A percentile compares a stretch with the other conserved stretches of the same genome.
phyloP scores from a whole-genome alignment of 768 basidiomycete species.

The Rhizopogon vinicolor region DNA sequence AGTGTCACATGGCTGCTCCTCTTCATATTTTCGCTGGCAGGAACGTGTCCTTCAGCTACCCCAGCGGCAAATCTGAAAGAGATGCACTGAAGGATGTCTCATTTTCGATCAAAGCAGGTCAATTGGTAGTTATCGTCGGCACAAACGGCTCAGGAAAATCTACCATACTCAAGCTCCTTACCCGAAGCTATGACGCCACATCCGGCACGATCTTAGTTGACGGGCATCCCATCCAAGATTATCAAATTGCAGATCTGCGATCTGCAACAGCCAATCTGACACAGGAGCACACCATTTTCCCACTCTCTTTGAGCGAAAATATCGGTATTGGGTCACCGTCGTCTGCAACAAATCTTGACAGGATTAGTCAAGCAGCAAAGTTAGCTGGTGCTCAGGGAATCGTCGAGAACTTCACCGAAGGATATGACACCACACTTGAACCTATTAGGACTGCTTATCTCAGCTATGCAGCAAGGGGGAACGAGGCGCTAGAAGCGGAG shows the following conservation, averaged over 20 bases:
- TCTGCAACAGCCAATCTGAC: constrained; percentile 36
- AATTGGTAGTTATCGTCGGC: constrained; percentile 31
- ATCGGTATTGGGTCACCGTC: constrained; percentile 30
- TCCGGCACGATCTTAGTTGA: constrained; percentile 37
- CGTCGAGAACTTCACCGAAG: constrained; percentile 30
- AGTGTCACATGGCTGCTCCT: neutral
- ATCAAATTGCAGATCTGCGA: constrained; percentile 29
- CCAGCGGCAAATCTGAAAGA: constrained; percentile 27
- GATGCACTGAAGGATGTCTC: constrained; percentile 21
- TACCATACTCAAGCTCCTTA: constrained; percentile 37
- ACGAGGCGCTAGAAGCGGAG: constrained; percentile 9
- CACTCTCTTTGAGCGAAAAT: constrained; percentile 36
- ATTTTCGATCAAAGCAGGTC: constrained; percentile 26
- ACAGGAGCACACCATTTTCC: constrained; percentile 35
- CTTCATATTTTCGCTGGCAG: constrained; percentile 22
- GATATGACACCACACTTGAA: constrained; percentile 37
- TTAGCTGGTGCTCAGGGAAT: constrained; percentile 39
- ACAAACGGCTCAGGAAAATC: constrained; percentile 30
- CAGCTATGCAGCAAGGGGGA: constrained; percentile 17
- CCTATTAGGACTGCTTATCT: constrained; percentile 23
- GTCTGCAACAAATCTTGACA: constrained; percentile 9
- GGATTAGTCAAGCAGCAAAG: constrained; percentile 15
- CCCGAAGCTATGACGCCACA: constrained; percentile 25
- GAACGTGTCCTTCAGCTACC: constrained; percentile 50
- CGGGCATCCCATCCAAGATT: constrained; percentile 29